Evolutionary conservation across 805 yeast genomes (phyloP).

Genomic region (Saccharomycopsis malanga): DNA sequence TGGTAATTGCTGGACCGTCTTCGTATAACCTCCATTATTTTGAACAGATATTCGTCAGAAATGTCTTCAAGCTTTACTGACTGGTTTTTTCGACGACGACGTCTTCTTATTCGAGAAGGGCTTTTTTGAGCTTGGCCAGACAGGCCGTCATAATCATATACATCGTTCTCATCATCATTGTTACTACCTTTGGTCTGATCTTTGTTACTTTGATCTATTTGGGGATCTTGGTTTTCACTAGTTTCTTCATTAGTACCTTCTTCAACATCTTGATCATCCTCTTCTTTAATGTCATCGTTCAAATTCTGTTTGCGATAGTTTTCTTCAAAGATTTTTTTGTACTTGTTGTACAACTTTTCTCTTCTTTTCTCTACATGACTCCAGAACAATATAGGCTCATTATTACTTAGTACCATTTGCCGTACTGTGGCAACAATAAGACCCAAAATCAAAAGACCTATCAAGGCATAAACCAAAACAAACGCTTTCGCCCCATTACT

Average conservation of each 20-base stretch:
- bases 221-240: background rate
- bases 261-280: background rate
- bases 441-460: constrained; percentile 70
- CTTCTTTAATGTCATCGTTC: background rate
- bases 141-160: background rate
- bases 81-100: background rate
- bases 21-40: constrained; percentile 47
- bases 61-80: constrained; percentile 22
- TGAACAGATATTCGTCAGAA: constrained; percentile 44
- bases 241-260: background rate
- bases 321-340: constrained; percentile 10
- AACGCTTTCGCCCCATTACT: constrained; percentile 49
- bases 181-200: background rate
- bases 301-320: constrained; percentile 2
- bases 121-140: background rate
- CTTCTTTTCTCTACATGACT: constrained; percentile 53
- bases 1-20: constrained; percentile 35
- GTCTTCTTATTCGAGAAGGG: background rate
- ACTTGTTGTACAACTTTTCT: constrained; percentile 27
- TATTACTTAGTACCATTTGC: constrained; percentile 52
- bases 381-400: constrained; percentile 59
- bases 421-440: constrained; percentile 65
- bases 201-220: no score
- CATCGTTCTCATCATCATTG: background rate
- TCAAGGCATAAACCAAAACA: constrained; percentile 53